These are phyloP conservation scores for Leucaena leucocephala DNA, from an alignment of 306 rosid species.

Conservation along the genomic window DNA sequence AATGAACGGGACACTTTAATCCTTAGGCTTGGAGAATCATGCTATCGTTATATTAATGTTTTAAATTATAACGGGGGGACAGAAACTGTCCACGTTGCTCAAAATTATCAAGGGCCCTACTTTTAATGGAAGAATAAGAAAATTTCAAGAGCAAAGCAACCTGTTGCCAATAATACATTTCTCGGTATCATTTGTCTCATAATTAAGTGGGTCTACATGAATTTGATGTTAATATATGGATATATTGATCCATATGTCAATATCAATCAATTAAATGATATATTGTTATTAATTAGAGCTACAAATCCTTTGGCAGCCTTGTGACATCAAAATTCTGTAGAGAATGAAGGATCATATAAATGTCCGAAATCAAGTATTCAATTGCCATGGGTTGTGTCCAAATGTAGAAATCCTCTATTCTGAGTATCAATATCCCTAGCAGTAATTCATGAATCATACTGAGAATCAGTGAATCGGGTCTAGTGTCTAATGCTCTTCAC, in stretches of 20 bases:
- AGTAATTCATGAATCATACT: background rate
- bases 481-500: background rate
- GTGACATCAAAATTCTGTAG: background rate
- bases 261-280: background rate
- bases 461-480: background rate
- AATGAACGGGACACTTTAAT: conserved; percentile 4
- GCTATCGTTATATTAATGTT: background rate
- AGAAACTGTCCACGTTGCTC: background rate
- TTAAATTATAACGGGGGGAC: background rate
- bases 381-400: background rate
- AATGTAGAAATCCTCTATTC: background rate
- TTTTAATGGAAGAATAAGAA: background rate
- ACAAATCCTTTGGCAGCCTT: background rate
- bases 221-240: background rate
- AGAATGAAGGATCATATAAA: background rate
- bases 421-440: background rate
- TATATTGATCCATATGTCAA: background rate
- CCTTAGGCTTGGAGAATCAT: background rate
- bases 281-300: background rate
- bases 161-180: background rate
- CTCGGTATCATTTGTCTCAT: background rate
- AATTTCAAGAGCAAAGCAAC: background rate
- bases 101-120: background rate
- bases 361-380: background rate
- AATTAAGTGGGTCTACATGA: background rate